Base-by-base conservation (phyloP, 2,329 filamentous ascomycete species). In the Sarocladium oryzae region DNA sequence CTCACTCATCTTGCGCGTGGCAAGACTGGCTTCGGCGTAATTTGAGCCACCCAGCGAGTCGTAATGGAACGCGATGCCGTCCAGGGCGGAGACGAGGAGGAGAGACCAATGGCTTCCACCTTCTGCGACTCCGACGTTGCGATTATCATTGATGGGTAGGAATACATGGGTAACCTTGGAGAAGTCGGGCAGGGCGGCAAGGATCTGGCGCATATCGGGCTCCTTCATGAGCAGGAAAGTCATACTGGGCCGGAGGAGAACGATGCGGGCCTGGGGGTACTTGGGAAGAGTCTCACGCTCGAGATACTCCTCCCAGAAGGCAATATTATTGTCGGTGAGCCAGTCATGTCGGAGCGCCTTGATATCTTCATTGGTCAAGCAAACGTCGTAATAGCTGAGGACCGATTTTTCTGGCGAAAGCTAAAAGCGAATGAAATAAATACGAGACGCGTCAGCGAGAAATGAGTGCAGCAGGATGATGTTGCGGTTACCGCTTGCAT, bases 271-370 rank as follows among this genome's bases (percentile, higher is more conserved):
- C 63, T 88, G 84, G 9, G 88, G 88, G 64, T 87, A 95, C 59
- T 83, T 81, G 26, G 76, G 75, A 24, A 99, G 84, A 55, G 89
- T 84, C 73, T 97, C 92, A 55, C 84, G 88, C 69, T 99, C 93
- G 57, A 99, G 83, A 66, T 83, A 95, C 78, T 97, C 92, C 78
- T 97, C 88, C 92, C 93, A 99, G 66, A 99, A 97, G 49, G 89
- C 86, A 58, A 99, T 97, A 60, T 90, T 91, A 73, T 96, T 96
- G 67, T 99, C 93, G 38, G 92, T 96, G 50, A 99, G 76, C 93
- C 93, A 99, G 75, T 96, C 93, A 68, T 88, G 78, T 69, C 88
- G 89, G 53, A 99, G 80, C 15, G 86, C 85, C 66, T 91, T 87
- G 58, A 97, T 81, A 68, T 99, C 93, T 65, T 93, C 89, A 65